Base-by-base conservation (phyloP, 331 rosid genomes). In the Pyracantha coccinea region DNA sequence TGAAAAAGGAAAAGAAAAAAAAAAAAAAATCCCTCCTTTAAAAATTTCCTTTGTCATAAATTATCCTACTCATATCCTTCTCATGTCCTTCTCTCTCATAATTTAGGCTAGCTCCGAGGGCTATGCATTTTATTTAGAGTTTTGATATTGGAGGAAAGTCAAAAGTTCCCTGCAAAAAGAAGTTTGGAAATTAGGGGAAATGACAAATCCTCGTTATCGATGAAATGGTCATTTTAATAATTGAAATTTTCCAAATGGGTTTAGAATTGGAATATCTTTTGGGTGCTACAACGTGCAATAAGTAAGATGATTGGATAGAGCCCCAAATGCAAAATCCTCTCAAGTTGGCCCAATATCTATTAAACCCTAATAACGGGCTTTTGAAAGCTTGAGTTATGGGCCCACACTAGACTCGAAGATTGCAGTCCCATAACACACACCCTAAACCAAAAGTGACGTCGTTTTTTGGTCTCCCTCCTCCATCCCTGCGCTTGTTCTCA, bases 401-500 rank as follows among this genome's bases (percentile, higher is more conserved):
- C 20, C 55, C 55, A 50, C 54, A 55, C 62, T 55, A 1, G 14
- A 55, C 2, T 23, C 1, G 0, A 44, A 72, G 20, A 6, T 2
- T 16, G 3, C 16, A 24, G 57, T 25, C 76, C 76, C 59, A 41
- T 59, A 10, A n/a, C 50, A 8, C 25, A n/a, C 35, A 2, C 69
- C 61, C 77, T 73, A 61, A 19, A 59, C 4, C 8, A 38, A 59
- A 38, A 73, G 45, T 20, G 77, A 32, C 77, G 77, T 27, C 77
- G 29, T 44, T 44, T 7, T 1, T 38, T 1, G 2, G 77, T 73
- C 47, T 73, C 17, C 59, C 29, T 19, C 77, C 25, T 29, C 13
- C 21, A 15, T 21, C 69, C 7, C 44, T 19, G 60, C 15, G 4
- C 75, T 32, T 29, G 17, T 38, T 69, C 73, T 69, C 20, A 31